Evolutionary conservation across 2,329 filamentous ascomycete species (phyloP), one percentile per base, ranked within the genome.

Genomic region (Aureobasidium melanogenum): DNA sequence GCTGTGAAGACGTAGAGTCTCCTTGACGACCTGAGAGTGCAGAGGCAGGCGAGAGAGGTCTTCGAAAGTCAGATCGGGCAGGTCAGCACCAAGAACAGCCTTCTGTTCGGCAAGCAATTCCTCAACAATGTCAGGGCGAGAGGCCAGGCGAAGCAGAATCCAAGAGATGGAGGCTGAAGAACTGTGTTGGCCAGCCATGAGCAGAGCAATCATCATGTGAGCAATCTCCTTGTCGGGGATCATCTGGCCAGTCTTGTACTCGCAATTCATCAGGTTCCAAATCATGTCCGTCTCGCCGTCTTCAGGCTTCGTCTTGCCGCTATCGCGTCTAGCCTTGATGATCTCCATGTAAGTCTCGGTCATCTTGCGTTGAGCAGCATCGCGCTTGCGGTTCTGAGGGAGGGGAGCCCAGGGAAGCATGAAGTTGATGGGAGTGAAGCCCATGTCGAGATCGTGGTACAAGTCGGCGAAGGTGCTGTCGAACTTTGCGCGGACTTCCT

Each of bases 141-240:
- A 83, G 28, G 91, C 90, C 39, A 96, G 84, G 66, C 87, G 88
- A 43, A 95, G 82, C 73, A 94, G 82, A 69, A 95, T 91, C 89
- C 91, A 96, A 41, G 89, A 84, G 69, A 85, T 87, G 41, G 89
- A 92, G 22, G 89, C 91, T 4, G 90, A 90, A 2, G 89, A 93
- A 2, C 88, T 93, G 78, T 96, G 91, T 73, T 96, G 91, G 61
- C 91, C 91, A 63, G 89, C 91, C 90, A 96, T 95, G 64, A 96
- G 84, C 24, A 96, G 82, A 6, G 90, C 90, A 74, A 96, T 96
- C 89, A 96, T 93, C 84, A 96, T 93, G 76, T 94, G 88, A 24
- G 91, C 90, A 62, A 95, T 83, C 74, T 96, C 90, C 69, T 88
- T 82, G 70, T 96, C 91, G 17, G 91, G 88, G n/a, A 95, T 81